Evolutionary conservation across 2,329 filamentous ascomycete genomes (phyloP).

Genomic region (Aaosphaeria pasadenensis): DNA sequence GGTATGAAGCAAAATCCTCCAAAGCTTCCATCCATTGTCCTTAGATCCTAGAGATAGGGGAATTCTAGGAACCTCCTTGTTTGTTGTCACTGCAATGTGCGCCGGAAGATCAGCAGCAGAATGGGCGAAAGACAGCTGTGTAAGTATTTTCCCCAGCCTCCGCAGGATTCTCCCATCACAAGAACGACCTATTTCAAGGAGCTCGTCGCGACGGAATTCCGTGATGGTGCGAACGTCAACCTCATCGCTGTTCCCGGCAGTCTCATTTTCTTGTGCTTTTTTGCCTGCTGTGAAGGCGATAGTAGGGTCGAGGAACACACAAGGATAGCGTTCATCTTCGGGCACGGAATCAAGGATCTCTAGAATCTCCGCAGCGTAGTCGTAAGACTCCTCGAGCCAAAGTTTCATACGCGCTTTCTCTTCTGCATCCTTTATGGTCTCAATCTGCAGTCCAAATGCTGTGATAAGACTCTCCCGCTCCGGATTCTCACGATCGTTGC

Average conservation of each 20-base stretch:
- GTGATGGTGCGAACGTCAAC: constrained; percentile 22
- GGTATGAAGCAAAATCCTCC: constrained; percentile 48
- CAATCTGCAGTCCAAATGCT: constrained; percentile 43
- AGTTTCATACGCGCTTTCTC: constrained; percentile 42
- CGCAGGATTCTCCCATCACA: constrained; percentile 49
- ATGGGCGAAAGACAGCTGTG: constrained; percentile 45
- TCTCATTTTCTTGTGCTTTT: constrained; percentile 10
- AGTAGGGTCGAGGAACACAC: constrained; percentile 52
- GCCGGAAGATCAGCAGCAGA: constrained; percentile 42
- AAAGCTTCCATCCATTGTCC: constrained; percentile 42
- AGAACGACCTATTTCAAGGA: constrained; percentile 52
- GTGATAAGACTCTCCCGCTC: constrained; percentile 42
- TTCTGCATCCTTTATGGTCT: constrained; percentile 27
- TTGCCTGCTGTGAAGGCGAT: constrained; percentile 17
- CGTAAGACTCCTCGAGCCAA: constrained; percentile 54
- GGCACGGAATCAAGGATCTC: constrained; percentile 38
- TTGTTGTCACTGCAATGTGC: constrained; percentile 36
- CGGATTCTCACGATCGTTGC: constrained; percentile 45
- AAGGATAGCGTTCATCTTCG: constrained; percentile 42
- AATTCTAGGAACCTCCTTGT: constrained; percentile 40
- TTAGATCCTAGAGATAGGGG: constrained; percentile 42
- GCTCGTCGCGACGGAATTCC: constrained; percentile 44
- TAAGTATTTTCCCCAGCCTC: constrained; percentile 48
- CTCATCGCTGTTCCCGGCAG: constrained; percentile 3
- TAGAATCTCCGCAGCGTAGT: constrained; percentile 46